phyloP scores from a whole-genome alignment of 1,139 yeast species.

The Nadsonia starkeyi-henricii region DNA sequence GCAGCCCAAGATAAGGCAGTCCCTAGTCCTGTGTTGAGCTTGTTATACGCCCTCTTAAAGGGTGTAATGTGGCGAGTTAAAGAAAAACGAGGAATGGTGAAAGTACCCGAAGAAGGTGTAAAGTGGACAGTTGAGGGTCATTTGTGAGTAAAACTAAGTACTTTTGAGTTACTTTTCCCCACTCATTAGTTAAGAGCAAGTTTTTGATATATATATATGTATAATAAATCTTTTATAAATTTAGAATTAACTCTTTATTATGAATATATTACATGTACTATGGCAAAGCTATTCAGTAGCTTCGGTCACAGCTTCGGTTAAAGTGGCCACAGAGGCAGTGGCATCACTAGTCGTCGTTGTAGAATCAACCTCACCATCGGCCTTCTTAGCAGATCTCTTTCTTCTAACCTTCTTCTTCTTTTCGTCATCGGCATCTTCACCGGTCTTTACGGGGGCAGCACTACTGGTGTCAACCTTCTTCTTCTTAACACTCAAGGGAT shows the following conservation, averaged over 20 bases:
- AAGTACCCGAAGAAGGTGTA: constrained; percentile 31
- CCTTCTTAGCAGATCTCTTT: neutral
- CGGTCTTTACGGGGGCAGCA: constrained; percentile 8
- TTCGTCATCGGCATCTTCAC: constrained; percentile 9
- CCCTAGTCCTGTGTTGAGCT: constrained; percentile 41
- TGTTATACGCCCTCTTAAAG: constrained; percentile 43
- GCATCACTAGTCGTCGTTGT: neutral
- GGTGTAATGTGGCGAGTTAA: constrained; percentile 47
- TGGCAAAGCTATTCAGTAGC: too few relatives aligned
- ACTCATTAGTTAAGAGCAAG: too few relatives aligned
- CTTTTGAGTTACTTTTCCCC: too few relatives aligned
- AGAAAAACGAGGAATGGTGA: constrained; percentile 37
- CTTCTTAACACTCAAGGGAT: constrained; percentile 70
- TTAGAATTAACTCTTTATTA: too few relatives aligned
- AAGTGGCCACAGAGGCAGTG: too few relatives aligned
- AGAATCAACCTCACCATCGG: constrained; percentile 1
- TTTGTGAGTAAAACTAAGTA: too few relatives aligned
- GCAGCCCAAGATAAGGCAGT: constrained; percentile 43
- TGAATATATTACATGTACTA: too few relatives aligned
- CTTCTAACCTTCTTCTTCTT: constrained; percentile 2
- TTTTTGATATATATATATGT: too few relatives aligned
- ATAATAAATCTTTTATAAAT: too few relatives aligned
- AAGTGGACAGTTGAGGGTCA: too few relatives aligned
- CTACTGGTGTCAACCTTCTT: constrained; percentile 7
- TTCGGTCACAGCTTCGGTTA: too few relatives aligned